phyloP scores from a whole-genome alignment of 805 yeast genomes.

The Yamadazyma ubonensis region DNA sequence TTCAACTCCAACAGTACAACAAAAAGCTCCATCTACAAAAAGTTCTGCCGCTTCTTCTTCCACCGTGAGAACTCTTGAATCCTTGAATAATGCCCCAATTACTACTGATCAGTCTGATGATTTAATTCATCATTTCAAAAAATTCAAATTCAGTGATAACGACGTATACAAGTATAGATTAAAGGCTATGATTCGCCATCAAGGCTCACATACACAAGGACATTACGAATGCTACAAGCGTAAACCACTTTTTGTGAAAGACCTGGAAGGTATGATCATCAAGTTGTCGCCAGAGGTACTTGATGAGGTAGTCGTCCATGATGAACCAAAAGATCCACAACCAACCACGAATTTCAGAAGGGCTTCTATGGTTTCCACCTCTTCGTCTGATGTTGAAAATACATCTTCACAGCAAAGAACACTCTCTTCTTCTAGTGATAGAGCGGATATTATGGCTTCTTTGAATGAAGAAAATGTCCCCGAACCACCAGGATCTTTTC shows the following conservation, averaged over 20 bases:
- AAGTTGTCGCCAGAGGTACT: slow-evolving; percentile 42
- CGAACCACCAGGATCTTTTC: slow-evolving; percentile 28
- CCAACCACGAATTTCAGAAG: slow-evolving; percentile 10
- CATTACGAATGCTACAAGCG: slow-evolving; percentile 87
- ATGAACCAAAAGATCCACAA: slow-evolving; percentile 2
- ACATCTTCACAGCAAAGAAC: slow-evolving; percentile 7
- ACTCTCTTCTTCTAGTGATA: slow-evolving; percentile 11
- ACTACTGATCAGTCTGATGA: slow-evolving; percentile 37
- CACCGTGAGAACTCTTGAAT: slow-evolving; percentile 21
- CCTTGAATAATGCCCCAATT: slow-evolving; percentile 38
- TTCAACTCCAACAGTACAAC: slow-evolving; percentile 14
- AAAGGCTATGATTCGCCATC: slow-evolving; percentile 75
- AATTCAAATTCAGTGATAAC: slow-evolving; percentile 40
- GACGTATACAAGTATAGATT: slow-evolving; percentile 53
- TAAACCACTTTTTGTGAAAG: slow-evolving; percentile 61
- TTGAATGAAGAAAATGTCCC: slow-evolving; percentile 19
- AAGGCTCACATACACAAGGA: slow-evolving; percentile 85
- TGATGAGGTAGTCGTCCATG: slow-evolving; percentile 23
- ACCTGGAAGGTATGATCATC: slow-evolving; percentile 38
- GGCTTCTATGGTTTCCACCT: slow-evolving; percentile 13
- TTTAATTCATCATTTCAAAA: slow-evolving; percentile 35
- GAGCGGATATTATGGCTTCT: slow-evolving; percentile 14
- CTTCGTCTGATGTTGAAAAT: slow-evolving; percentile 16
- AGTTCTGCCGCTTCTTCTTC: slow-evolving; percentile 14
- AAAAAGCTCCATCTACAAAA: slow-evolving; percentile 11